These are phyloP conservation scores for Hanseniaspora jakobsenii DNA, from an alignment of 805 yeast species.

Conservation along the genomic window DNA sequence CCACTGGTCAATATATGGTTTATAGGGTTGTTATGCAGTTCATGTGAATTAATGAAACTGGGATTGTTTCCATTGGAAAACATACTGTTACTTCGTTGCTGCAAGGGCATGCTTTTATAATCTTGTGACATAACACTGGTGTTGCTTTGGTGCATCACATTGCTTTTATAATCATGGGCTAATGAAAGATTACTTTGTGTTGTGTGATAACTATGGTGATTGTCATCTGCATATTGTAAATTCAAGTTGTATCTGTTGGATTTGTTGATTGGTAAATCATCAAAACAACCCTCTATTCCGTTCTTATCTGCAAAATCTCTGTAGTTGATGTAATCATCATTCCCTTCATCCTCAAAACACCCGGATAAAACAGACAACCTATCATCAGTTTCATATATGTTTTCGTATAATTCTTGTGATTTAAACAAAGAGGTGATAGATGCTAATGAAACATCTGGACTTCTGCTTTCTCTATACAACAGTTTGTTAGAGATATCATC, in stretches of 20 bases:
- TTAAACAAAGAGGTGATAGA: too few species aligned
- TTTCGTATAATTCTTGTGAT: too few species aligned
- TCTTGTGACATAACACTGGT: too few species aligned
- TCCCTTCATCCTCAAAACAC: background rate
- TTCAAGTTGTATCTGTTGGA: constrained; percentile 4
- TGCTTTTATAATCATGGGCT: too few species aligned
- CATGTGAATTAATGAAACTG: background rate
- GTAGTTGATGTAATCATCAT: background rate
- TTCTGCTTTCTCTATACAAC: too few species aligned
- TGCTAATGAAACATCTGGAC: too few species aligned
- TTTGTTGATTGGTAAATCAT: constrained; percentile 9
- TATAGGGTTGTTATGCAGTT: background rate
- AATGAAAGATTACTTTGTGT: too few species aligned
- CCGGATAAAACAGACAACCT: background rate
- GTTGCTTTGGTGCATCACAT: too few species aligned
- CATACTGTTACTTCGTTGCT: background rate
- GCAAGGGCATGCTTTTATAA: too few species aligned
- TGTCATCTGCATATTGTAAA: background rate
- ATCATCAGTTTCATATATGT: constrained; percentile 9
- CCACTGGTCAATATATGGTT: background rate
- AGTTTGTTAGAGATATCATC: too few species aligned
- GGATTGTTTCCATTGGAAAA: background rate
- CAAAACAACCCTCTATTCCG: background rate
- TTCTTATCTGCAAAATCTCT: background rate
- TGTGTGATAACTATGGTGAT: too few species aligned